phyloP scores from a whole-genome alignment of 1,139 yeast species.

The Scheffersomyces quercinus region DNA sequence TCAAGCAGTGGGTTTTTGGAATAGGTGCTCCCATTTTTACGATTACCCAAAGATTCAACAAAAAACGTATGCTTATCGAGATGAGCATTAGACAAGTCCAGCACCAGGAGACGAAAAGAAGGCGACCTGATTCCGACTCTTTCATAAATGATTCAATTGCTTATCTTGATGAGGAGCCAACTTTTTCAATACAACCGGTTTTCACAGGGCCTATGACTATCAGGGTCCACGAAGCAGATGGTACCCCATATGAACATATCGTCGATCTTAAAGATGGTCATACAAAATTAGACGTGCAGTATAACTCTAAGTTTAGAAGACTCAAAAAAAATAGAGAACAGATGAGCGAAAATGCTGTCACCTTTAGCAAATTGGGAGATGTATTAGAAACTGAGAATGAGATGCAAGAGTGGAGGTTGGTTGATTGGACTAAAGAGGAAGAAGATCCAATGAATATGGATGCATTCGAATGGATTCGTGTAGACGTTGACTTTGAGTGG shows the following conservation, averaged over 20 bases:
- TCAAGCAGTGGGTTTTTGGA: slow-evolving; percentile 91
- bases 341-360: slow-evolving; percentile 40
- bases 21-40: slow-evolving; percentile 87
- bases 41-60: slow-evolving; percentile 88
- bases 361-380: slow-evolving; percentile 74
- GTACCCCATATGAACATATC: slow-evolving; percentile 98
- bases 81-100: slow-evolving; percentile 94
- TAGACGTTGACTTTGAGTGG: slow-evolving; percentile 98
- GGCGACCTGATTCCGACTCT: slow-evolving; percentile 34
- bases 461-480: slow-evolving; percentile 96
- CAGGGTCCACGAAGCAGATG: slow-evolving; percentile 96
- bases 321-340: slow-evolving; percentile 54
- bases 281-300: slow-evolving; percentile 89
- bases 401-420: slow-evolving; percentile 67
- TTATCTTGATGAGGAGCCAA: slow-evolving; percentile 40
- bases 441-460: slow-evolving; percentile 72
- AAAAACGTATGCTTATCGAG: slow-evolving; percentile 90
- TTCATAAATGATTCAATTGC: slow-evolving; percentile 51
- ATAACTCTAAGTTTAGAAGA: slow-evolving; percentile 86
- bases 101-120: slow-evolving; percentile 50
- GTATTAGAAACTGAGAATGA: slow-evolving; percentile 64
- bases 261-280: slow-evolving; percentile 85
- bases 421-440: slow-evolving; percentile 71
- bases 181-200: slow-evolving; percentile 44
- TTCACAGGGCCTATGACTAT: slow-evolving; percentile 96